Evolutionary conservation across 768 basidiomycete species (phyloP), one percentile per base, ranked within the genome.

Genomic region (Lactarius hengduanensis): DNA sequence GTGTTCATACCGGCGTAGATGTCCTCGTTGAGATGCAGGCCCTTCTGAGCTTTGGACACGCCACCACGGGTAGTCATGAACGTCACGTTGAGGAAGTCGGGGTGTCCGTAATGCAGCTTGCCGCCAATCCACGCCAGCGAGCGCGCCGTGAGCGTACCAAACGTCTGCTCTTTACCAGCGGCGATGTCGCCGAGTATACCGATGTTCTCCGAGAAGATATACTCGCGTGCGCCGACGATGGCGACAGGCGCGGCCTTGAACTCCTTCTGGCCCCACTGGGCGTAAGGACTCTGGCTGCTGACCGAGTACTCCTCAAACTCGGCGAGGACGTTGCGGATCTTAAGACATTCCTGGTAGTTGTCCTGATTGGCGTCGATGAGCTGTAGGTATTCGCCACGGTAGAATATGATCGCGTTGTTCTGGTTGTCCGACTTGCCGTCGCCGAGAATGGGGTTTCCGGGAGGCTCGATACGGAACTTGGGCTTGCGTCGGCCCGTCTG

Each of bases 351-450:
- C 78, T 99, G 88, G 74, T 99, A 99, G 79, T 99, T 98, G 80
- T 99, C 97, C 80, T 99, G 96, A 76, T 99, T 99, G 77, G 97
- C 97, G 71, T 99, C 97, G 76, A 99, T 98, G 69, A 99, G 92
- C 80, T 99, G 97, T 4, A 99, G 82, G 77, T 98, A 99, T 79
- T 98, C 97, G 72, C 97, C 97, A 67, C 97, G 94, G 79, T 98
- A 98, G 82, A 98, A 99, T 77, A 99, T 88, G 77, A 99, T 96
- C 34, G 97, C 96, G 72, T 99, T 97, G 77, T 99, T 98, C 84
- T 98, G 97, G 78, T 99, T 99, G 81, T 99, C 97, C 30, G 94
- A 96, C 79, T 99, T 99, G 65, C 97, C 97, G 74, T 99, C 97
- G 66, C 96, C 97, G 60, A 98, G 85, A 80, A 99, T 99, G 1